phyloP scores from a whole-genome alignment of 371 early-diverging fungal species.

The Conidiobolus coronatus region DNA sequence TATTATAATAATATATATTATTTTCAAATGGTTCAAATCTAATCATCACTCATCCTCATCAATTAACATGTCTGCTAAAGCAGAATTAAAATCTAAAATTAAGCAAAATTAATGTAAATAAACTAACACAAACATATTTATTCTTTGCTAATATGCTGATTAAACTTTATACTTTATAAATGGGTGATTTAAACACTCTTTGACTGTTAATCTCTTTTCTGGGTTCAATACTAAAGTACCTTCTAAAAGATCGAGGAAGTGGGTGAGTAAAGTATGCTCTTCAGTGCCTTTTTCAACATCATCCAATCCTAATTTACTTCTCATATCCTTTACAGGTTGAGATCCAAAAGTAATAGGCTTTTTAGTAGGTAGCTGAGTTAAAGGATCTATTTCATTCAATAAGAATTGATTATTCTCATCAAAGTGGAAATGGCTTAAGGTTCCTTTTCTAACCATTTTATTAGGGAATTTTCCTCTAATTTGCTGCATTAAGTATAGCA shows the following conservation, averaged over 20 bases:
- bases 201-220: slow-evolving; percentile 71
- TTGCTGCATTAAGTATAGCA: slow-evolving; percentile 86
- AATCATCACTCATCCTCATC: too few species aligned
- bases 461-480: slow-evolving; percentile 70
- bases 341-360: slow-evolving; percentile 5
- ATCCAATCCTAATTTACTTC: slow-evolving; percentile 30
- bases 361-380: slow-evolving; percentile 31
- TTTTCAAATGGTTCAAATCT: too few species aligned
- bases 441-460: slow-evolving; percentile 57
- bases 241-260: slow-evolving; percentile 65
- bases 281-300: slow-evolving; percentile 24
- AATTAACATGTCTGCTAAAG: too few species aligned
- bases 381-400: slow-evolving; percentile 35
- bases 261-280: slow-evolving; percentile 18
- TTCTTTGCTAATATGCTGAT: too few species aligned
- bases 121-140: too few species aligned
- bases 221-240: slow-evolving; percentile 75
- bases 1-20: too few species aligned
- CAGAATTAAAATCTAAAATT: too few species aligned
- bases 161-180: slow-evolving; percentile 39
- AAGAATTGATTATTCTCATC: slow-evolving; percentile 47
- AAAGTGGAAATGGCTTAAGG: slow-evolving; percentile 62
- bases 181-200: slow-evolving; percentile 73
- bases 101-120: too few species aligned
- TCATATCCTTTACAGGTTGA: slow-evolving; percentile 46